These are phyloP conservation scores for Pestalotiopsis sp. DNA, from an alignment of 2,329 filamentous ascomycete genomes.

Conservation along the genomic window DNA sequence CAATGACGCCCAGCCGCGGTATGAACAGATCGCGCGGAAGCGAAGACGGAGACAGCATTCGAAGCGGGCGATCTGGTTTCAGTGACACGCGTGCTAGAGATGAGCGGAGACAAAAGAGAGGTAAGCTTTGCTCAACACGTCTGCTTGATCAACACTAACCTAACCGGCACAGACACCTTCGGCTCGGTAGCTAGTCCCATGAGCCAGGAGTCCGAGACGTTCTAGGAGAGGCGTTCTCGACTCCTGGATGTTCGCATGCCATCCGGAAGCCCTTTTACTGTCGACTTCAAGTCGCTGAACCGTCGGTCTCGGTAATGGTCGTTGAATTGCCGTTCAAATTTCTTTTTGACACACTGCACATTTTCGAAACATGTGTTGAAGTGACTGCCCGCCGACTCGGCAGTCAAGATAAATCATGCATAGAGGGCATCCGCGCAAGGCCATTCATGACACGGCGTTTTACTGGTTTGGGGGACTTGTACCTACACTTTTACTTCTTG, in stretches of 20 bases:
- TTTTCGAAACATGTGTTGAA: neutral
- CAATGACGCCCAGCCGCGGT: conserved; percentile 61
- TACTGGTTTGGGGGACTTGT: neutral
- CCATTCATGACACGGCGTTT: neutral
- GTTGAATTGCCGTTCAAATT: neutral
- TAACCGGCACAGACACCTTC: conserved; percentile 49
- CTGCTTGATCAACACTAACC: conserved; percentile 16
- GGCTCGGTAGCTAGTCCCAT: conserved; percentile 44
- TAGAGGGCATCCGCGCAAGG: conserved; percentile 1
- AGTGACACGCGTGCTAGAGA: conserved; percentile 14
- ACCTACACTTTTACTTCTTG: neutral
- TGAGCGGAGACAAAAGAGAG: conserved; percentile 59
- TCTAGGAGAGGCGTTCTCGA: conserved; percentile 41
- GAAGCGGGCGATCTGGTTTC: conserved; percentile 6
- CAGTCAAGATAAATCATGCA: neutral
- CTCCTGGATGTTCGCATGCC: conserved; percentile 28
- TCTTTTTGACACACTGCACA: neutral
- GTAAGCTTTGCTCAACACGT: conserved; percentile 39
- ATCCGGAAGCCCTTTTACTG: conserved; percentile 31
- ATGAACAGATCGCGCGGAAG: conserved; percentile 36
- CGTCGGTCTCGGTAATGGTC: conserved; percentile 5
- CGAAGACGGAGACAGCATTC: conserved; percentile 46
- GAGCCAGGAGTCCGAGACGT: conserved; percentile 58
- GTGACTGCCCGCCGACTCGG: neutral
- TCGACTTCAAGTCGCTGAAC: conserved; percentile 26